phyloP scores from a whole-genome alignment of 2,329 filamentous ascomycete genomes.

The Arthrobotrys entomopaga region DNA sequence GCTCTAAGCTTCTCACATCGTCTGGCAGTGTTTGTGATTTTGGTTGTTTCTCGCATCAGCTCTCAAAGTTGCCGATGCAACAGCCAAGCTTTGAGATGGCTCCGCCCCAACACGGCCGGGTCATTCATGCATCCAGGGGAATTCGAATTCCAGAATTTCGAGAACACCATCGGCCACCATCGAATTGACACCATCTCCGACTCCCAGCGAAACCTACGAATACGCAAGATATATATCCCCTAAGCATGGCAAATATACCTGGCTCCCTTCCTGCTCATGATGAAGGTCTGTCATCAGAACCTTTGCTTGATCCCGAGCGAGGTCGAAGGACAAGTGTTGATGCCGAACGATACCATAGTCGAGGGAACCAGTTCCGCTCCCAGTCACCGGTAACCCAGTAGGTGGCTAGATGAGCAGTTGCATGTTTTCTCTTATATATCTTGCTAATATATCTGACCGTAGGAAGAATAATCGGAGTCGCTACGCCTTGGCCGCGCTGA shows the following conservation, averaged over 20 bases:
- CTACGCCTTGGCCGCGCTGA: constrained; percentile 87
- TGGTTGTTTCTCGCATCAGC: neutral
- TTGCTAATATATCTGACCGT: constrained; percentile 62
- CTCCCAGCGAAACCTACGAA: too few species aligned
- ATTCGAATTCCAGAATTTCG: too few species aligned
- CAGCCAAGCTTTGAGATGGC: neutral
- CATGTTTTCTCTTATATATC: constrained; percentile 57
- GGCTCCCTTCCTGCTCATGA: constrained; percentile 19
- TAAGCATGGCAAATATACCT: constrained; percentile 17
- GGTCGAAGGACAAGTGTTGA: constrained; percentile 55
- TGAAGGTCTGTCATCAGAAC: constrained; percentile 63
- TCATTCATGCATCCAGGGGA: neutral
- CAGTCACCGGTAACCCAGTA: constrained; percentile 61
- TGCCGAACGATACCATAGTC: constrained; percentile 28
- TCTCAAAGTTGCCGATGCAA: neutral
- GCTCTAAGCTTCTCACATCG: too few species aligned
- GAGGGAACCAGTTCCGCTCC: constrained; percentile 61
- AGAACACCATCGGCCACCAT: too few species aligned
- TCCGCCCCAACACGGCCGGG: neutral
- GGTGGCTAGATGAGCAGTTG: constrained; percentile 60
- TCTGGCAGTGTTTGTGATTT: too few species aligned
- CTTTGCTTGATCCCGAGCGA: constrained; percentile 66
- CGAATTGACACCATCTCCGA: too few species aligned
- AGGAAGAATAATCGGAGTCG: constrained; percentile 77
- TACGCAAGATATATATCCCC: too few species aligned